phyloP scores from a whole-genome alignment of 1,284 basidiomycete species.

The Trametes versicolor region DNA sequence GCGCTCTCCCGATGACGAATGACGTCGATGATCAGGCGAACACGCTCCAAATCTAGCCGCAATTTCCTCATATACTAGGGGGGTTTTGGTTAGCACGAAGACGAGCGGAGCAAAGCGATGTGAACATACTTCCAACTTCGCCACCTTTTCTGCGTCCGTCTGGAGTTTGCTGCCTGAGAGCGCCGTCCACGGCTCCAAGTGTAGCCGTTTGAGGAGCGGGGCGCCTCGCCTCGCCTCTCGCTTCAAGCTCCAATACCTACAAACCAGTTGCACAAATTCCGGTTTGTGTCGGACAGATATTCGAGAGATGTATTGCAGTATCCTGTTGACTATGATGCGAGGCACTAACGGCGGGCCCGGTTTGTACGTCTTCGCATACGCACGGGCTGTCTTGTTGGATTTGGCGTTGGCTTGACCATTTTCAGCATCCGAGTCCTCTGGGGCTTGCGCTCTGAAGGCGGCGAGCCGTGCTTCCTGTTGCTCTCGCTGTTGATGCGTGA shows the following conservation, averaged over 20 bases:
- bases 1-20: conserved; percentile 86
- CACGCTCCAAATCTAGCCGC: conserved; percentile 80
- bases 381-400: conserved; percentile 76
- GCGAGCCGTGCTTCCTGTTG: conserved; percentile 68
- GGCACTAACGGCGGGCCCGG: conserved; percentile 83
- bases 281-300: conserved; percentile 81
- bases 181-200: conserved; percentile 98
- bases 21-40: conserved; percentile 78
- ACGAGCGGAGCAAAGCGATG: background rate
- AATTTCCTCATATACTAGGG: conserved; percentile 75
- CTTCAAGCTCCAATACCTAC: conserved; percentile 97
- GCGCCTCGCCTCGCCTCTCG: conserved; percentile 93
- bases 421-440: conserved; percentile 48
- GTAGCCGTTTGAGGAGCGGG: conserved; percentile 91
- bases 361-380: conserved; percentile 84
- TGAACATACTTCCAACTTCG: conserved; percentile 81
- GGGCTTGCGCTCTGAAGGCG: conserved; percentile 60
- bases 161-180: conserved; percentile 70
- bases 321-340: conserved; percentile 76
- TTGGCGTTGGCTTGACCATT: conserved; percentile 49
- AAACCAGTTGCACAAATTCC: conserved; percentile 83
- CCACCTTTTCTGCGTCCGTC: conserved; percentile 85
- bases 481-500: conserved; percentile 59
- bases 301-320: conserved; percentile 82
- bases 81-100: background rate